Evolutionary conservation across 441 rosid species (phyloP), one percentile per base, ranked within the genome.

Genomic region (Brassica balearica): DNA sequence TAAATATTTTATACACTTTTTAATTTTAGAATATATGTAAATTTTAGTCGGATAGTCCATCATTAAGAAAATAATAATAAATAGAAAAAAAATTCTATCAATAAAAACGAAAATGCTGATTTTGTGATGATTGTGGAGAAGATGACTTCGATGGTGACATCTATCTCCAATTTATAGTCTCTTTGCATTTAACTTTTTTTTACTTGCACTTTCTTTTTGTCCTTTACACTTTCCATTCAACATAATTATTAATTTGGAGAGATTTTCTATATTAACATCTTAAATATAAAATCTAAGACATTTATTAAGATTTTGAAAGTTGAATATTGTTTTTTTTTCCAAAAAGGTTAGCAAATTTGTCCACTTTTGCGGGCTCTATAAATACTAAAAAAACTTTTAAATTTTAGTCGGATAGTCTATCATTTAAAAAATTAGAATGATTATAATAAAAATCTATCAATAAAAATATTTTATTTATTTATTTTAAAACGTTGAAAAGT

Each of bases 161-260:
- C 25, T 56, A 56, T 56, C 25, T 56, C 61, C 25, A 56, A 19
- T 19, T 19, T 58, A 19, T 58, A 20, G 12, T 6, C 62, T 19
- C 25, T 8, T 19, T 58, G 3, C 62, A 19, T 58, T 58, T 55
- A 55, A 51, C 55, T 4, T 48, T 48, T 48, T 48, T 1, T 48
- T 48, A 48, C 17, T 5, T n/a, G 5, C 56, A 48, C 56, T 12
- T 12, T 51, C 17, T 5, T 51, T 51, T 51, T 14, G 19, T 6
- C 17, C 2, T n/a, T n/a, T n/a, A 6, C 25, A 56, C 10, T 58
- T 58, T 58, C 61, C 27, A 58, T 19, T 58, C 25, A 19, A 58
- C 27, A 20, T 58, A 58, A 9, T 20, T 27, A 58, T 58, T 58
- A 58, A 58, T 20, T 58, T 58, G 62, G 62, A 58, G 6, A 58